Base-by-base conservation (phyloP, 1,139 yeast species). In the Kurtzmaniella quercitrusa region DNA sequence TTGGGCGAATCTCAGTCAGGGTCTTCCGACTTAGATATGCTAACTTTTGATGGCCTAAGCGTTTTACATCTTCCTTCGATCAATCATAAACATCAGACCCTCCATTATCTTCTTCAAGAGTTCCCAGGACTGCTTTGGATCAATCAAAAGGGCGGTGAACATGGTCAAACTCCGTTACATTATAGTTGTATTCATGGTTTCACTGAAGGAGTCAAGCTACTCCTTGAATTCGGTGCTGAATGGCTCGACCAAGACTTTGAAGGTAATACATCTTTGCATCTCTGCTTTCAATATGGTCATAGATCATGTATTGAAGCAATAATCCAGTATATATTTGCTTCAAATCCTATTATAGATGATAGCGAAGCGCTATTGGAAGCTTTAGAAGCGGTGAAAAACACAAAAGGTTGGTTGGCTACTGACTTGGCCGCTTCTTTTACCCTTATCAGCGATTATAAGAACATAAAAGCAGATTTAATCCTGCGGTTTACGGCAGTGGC, bases 141-240 rank as follows among this genome's bases (percentile, higher is more conserved):
- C 46, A 70, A 77, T 46, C 64, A 54, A 42, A 48, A 50, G 10
- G 77, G 75, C 10, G 88, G 91, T 14, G 65, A 63, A 2, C 51
- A 66, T 10, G 74, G 77, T 7, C 80, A 80, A 50, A 84, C 96
- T 0, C 89, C 91, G 0, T 69, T 88, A 27, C 95, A 90, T 60
- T 77, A 80, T 34, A 86, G 95, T 25, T 81, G 93, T 43, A 64
- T 73, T 10, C 63, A 73, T 43, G 90, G 93, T 42, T 82, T 79
- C 57, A 77, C 74, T 47, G 87, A 85, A 41, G 89, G 95, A 42
- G 68, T 86, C 36, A 80, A 79, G 48, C 64, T 90, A 41, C 63
- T 91, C 27, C 66, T 91, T 14, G 91, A 87, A 43, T 82, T 87
- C 52, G 96, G 95, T 3, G 96, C 96, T 3, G 81, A 85, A 53